Evolutionary conservation across 2,329 filamentous ascomycete genomes (phyloP).

Genomic region (Xylaria sp.): DNA sequence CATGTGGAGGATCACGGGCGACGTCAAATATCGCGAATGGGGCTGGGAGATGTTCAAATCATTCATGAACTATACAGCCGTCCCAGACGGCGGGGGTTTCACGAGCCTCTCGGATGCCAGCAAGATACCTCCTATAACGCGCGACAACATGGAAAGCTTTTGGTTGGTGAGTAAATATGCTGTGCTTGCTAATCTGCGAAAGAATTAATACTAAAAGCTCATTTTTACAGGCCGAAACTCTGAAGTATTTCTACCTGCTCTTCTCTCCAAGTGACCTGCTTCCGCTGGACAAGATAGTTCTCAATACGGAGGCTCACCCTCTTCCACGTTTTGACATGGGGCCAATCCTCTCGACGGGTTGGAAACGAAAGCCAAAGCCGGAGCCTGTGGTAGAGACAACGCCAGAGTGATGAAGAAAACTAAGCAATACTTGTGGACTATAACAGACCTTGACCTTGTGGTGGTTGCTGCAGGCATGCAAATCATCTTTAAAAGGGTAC

Average conservation of each 20-base stretch:
- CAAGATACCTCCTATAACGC: slow-evolving; percentile 71
- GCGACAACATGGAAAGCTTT: slow-evolving; percentile 99
- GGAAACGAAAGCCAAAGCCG: slow-evolving; percentile 76
- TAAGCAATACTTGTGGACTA: not conserved
- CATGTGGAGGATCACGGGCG: slow-evolving; percentile 98
- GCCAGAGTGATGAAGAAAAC: slow-evolving; percentile 6
- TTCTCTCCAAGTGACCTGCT: slow-evolving; percentile 87
- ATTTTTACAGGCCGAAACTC: slow-evolving; percentile 79
- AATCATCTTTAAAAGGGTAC: not conserved
- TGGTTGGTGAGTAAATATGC: slow-evolving; percentile 78
- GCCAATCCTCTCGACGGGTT: slow-evolving; percentile 81
- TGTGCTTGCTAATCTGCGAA: not conserved
- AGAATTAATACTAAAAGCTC: slow-evolving; percentile 22
- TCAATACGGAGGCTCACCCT: slow-evolving; percentile 96
- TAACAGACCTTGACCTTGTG: not conserved
- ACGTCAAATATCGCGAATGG: slow-evolving; percentile 90
- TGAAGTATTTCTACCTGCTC: slow-evolving; percentile 97
- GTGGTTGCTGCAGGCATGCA: not conserved
- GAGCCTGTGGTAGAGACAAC: slow-evolving; percentile 56
- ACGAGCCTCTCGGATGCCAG: slow-evolving; percentile 83
- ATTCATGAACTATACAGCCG: slow-evolving; percentile 86
- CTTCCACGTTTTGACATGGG: slow-evolving; percentile 88
- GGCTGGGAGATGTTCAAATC: slow-evolving; percentile 98
- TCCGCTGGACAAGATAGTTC: slow-evolving; percentile 85
- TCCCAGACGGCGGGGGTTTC: slow-evolving; percentile 82